phyloP scores from a whole-genome alignment of 441 rosid genomes.

The Bruguiera hainesii region DNA sequence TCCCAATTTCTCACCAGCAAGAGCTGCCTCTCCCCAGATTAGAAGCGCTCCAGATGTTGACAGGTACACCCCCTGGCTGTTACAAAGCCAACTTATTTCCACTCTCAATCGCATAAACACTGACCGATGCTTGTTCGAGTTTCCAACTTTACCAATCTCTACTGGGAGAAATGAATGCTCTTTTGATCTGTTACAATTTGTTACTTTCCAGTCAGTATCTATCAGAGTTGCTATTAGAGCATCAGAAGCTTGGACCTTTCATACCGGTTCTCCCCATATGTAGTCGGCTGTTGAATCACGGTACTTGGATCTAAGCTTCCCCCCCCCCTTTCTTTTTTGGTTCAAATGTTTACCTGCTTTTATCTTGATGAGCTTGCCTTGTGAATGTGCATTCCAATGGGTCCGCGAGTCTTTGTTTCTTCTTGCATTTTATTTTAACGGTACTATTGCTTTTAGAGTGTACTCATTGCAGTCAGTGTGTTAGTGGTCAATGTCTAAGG shows the following conservation, averaged over 20 bases:
- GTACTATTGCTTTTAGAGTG: too few species aligned
- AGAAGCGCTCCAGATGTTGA: conserved; percentile 71
- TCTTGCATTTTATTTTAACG: neutral
- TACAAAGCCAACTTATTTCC: too few species aligned
- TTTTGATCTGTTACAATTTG: neutral
- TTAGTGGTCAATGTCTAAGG: neutral
- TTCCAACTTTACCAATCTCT: too few species aligned
- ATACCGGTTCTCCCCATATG: conserved; percentile 82
- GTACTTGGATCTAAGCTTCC: conserved; percentile 30
- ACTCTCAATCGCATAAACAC: too few species aligned
- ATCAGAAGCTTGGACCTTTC: conserved; percentile 91
- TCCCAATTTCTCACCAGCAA: conserved; percentile 73
- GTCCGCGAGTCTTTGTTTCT: neutral
- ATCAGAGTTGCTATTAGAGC: conserved; percentile 74
- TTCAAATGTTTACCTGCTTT: neutral
- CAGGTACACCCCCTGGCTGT: conserved; percentile 34
- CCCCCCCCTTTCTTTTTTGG: neutral
- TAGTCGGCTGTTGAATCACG: conserved; percentile 84
- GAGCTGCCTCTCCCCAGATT: conserved; percentile 86
- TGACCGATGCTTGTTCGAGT: too few species aligned
- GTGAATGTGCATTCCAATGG: neutral
- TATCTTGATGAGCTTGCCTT: neutral
- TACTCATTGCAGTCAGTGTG: neutral
- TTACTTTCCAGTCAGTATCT: conserved; percentile 50
- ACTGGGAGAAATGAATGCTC: too few species aligned